These are phyloP conservation scores for Somion occarium DNA, from an alignment of 1,284 basidiomycete genomes.

Conservation along the genomic window DNA sequence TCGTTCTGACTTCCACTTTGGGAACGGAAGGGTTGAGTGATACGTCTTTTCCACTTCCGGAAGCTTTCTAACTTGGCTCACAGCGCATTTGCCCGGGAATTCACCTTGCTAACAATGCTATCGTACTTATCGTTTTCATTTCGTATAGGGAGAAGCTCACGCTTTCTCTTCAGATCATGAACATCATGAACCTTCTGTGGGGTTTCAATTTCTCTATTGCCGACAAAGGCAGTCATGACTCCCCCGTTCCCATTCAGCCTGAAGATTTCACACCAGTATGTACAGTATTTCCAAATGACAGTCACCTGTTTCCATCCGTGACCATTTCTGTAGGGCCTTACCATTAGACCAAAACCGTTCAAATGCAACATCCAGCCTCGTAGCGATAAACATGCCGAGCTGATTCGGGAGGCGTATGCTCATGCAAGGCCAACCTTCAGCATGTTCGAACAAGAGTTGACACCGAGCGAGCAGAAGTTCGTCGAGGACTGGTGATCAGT, in stretches of 20 bases:
- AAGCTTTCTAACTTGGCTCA: not conserved
- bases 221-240: not conserved
- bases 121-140: conserved; percentile 3
- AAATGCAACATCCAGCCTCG: conserved; percentile 7
- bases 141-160: not conserved
- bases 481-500: conserved; percentile 5
- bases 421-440: conserved; percentile 1
- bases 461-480: not conserved
- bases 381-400: conserved; percentile 5
- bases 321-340: not conserved
- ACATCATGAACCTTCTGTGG: conserved; percentile 6
- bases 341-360: conserved; percentile 7
- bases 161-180: not conserved
- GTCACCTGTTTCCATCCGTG: not conserved
- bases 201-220: not conserved
- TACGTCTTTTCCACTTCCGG: not conserved
- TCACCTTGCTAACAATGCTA: conserved; percentile 3
- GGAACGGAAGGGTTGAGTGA: conserved; percentile 7
- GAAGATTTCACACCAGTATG: not conserved
- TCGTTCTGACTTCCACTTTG: conserved; percentile 8
- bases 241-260: not conserved
- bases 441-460: conserved; percentile 8
- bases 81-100: conserved; percentile 10
- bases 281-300: not conserved
- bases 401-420: conserved; percentile 6